Evolutionary conservation across 2,329 filamentous ascomycete genomes (phyloP).

Genomic region (Colletotrichum eleusines): DNA sequence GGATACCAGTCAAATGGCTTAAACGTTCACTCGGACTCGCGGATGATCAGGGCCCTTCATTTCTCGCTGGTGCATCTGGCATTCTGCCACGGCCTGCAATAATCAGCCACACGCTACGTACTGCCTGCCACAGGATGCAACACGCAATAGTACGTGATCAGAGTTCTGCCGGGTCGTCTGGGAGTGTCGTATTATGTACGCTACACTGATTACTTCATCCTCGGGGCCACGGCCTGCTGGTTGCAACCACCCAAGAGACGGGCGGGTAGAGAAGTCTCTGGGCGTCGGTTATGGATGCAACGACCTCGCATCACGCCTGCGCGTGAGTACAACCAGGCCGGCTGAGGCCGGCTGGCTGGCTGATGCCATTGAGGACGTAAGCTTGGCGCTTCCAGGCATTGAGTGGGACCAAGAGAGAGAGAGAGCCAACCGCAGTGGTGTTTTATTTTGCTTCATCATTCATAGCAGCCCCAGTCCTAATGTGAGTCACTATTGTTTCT

Average conservation of each 20-base stretch:
- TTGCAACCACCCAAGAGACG: neutral
- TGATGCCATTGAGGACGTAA: neutral
- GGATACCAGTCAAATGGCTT: conserved; percentile 28
- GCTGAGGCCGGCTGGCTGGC: neutral
- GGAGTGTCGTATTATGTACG: neutral
- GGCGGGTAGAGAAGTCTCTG: neutral
- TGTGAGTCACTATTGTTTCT: conserved; percentile 36
- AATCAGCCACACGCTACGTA: conserved; percentile 35
- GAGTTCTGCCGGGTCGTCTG: conserved; percentile 32
- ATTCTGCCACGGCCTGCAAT: conserved; percentile 28
- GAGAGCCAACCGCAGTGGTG: neutral
- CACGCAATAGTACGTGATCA: conserved; percentile 14
- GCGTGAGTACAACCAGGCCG: conserved; percentile 7
- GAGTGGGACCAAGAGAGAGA: too few species aligned
- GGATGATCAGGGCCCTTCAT: conserved; percentile 33
- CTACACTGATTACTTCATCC: neutral
- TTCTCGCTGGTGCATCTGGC: conserved; percentile 30
- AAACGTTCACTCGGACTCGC: conserved; percentile 11
- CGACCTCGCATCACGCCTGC: conserved; percentile 7
- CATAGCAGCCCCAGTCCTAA: conserved; percentile 11
- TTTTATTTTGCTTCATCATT: conserved; percentile 13
- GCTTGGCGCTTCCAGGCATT: too few species aligned
- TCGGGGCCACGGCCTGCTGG: conserved; percentile 7
- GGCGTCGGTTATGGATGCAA: neutral
- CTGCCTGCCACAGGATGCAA: conserved; percentile 31